Percentiles rank a stretch among this genome's conserved stretches.
Conservation (phyloP, 805 yeast genomes). For the Limtongia smithiae region DNA sequence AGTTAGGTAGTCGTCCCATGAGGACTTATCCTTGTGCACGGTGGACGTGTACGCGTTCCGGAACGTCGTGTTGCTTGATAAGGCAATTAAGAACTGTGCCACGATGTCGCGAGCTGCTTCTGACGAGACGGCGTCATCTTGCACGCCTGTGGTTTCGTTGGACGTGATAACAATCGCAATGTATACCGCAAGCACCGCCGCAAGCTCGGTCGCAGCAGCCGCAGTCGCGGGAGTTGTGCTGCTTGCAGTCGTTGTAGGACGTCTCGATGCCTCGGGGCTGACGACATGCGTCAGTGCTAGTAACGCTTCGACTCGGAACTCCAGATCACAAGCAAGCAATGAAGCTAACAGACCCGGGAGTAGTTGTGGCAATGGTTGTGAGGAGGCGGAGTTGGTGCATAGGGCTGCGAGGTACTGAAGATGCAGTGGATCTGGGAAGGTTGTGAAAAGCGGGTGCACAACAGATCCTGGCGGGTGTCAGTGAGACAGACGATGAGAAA, state of each 20-base stretch:
- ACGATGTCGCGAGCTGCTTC: conserved; percentile 9
- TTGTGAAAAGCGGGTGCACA: conserved; percentile 10
- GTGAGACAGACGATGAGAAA: neutral
- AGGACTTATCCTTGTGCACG: neutral
- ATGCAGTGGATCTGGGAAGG: conserved; percentile 23
- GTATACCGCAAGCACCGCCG: too few relatives aligned
- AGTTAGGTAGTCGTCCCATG: neutral
- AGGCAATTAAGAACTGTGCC: conserved; percentile 8
- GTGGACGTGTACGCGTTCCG: neutral
- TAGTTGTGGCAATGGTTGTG: neutral
- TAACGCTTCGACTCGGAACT: neutral
- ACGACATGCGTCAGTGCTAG: conserved; percentile 1
- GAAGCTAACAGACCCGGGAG: conserved; percentile 6
- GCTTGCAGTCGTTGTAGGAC: too few relatives aligned
- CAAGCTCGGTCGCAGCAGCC: too few relatives aligned
- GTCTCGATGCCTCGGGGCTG: too few relatives aligned
- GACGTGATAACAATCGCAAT: too few relatives aligned
- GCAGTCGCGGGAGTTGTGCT: too few relatives aligned
- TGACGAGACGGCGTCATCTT: too few relatives aligned
- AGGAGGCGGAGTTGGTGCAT: too few relatives aligned
- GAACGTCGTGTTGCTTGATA: neutral
- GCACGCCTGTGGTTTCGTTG: too few relatives aligned
- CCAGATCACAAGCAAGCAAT: neutral
- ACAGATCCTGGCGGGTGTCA: conserved; percentile 6
- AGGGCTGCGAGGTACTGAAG: conserved; percentile 6